phyloP scores from a whole-genome alignment of 139 green algal species.

The Raphidocelis subcapitata region DNA sequence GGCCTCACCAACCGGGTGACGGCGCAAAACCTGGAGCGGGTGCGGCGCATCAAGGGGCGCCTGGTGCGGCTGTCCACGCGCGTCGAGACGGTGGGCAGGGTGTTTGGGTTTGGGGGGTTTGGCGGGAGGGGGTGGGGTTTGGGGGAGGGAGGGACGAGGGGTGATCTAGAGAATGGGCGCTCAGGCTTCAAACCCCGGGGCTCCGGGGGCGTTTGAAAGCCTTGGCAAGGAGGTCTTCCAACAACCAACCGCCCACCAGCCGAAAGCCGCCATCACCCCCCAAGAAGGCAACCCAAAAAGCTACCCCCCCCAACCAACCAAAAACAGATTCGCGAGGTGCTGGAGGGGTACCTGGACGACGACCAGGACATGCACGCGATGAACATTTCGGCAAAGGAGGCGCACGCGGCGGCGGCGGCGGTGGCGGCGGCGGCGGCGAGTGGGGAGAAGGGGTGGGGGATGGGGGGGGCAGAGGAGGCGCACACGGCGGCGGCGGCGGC shows the following conservation, averaged over 20 bases:
- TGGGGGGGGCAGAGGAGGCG: too few relatives aligned
- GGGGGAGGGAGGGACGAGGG: not conserved
- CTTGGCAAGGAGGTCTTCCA: too few relatives aligned
- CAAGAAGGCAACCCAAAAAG: too few relatives aligned
- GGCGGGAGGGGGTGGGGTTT: too few relatives aligned
- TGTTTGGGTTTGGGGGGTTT: not conserved
- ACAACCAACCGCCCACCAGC: too few relatives aligned
- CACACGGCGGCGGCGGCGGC: too few relatives aligned
- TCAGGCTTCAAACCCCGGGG: too few relatives aligned
- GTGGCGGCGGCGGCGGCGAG: not conserved
- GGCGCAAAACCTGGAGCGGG: conserved; percentile 85
- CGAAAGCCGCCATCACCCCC: too few relatives aligned
- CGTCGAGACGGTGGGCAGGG: conserved; percentile 53
- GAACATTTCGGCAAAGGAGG: conserved; percentile 47
- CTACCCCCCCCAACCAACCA: too few relatives aligned
- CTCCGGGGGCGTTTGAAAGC: too few relatives aligned
- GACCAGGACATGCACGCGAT: conserved; percentile 65
- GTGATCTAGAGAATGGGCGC: not conserved
- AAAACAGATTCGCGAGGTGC: conserved; percentile 51
- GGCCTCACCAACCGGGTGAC: conserved; percentile 79
- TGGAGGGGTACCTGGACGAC: conserved; percentile 71
- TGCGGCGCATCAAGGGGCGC: conserved; percentile 88
- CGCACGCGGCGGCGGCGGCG: conserved; percentile 15
- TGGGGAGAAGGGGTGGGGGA: not conserved
- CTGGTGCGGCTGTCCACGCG: conserved; percentile 62